Percentiles rank a stretch among this genome's conserved stretches.
Evolutionary conservation across 2,329 filamentous ascomycete genomes (phyloP).

Genomic region (Colletotrichum lini): DNA sequence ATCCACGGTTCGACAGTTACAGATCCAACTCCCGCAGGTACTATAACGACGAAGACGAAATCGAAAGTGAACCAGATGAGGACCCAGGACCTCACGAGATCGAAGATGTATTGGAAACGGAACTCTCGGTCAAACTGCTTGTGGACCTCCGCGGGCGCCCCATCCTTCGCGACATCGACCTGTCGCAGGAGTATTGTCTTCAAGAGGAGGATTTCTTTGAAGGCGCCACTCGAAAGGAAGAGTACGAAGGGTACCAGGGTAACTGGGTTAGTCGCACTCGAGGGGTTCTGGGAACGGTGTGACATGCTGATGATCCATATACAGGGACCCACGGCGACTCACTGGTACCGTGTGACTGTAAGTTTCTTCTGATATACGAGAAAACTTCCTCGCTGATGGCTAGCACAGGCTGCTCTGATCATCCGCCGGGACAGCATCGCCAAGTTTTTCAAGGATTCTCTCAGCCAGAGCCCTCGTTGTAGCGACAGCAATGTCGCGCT

Average conservation of each 20-base stretch:
- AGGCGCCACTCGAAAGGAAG: conserved; percentile 40
- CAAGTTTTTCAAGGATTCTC: not conserved
- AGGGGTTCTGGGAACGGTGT: too few species aligned
- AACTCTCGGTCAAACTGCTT: conserved; percentile 45
- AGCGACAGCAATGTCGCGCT: not conserved
- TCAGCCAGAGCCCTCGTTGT: too few species aligned
- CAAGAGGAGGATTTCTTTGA: conserved; percentile 45
- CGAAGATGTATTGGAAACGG: conserved; percentile 33
- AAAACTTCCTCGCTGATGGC: not conserved
- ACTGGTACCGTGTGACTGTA: conserved; percentile 45
- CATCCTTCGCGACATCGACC: conserved; percentile 37
- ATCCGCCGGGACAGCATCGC: conserved; percentile 1
- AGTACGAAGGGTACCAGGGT: conserved; percentile 48
- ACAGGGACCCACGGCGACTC: conserved; percentile 44
- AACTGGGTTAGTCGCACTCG: conserved; percentile 45
- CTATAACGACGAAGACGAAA: conserved; percentile 21
- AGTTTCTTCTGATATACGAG: not conserved
- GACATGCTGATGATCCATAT: not conserved
- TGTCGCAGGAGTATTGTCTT: conserved; percentile 46
- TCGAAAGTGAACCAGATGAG: conserved; percentile 20
- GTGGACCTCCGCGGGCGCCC: conserved; percentile 47
- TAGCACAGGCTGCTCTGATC: conserved; percentile 12
- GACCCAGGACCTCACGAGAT: conserved; percentile 38
- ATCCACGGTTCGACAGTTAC: not conserved
- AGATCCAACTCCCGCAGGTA: conserved; percentile 29